Evolutionary conservation across 2,329 filamentous ascomycete genomes (phyloP).

Genomic region (Ophiostoma populinum): DNA sequence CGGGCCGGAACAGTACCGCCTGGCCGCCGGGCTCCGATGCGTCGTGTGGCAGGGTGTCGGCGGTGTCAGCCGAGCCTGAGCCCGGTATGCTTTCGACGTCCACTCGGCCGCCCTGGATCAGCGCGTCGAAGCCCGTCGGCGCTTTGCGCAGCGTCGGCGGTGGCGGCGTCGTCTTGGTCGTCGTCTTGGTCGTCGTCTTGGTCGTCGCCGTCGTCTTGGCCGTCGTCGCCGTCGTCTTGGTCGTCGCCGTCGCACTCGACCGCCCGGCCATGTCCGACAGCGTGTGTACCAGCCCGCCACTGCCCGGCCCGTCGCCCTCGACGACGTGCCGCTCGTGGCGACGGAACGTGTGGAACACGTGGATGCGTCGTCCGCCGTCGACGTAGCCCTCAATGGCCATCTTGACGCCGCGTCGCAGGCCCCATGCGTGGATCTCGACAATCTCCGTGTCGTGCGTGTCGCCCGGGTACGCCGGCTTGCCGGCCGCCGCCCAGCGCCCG

Average conservation of each 20-base stretch:
- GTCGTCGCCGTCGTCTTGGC: too few species aligned
- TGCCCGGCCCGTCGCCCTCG: slow-evolving; percentile 34
- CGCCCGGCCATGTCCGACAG: slow-evolving; percentile 32
- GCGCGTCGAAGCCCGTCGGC: background rate
- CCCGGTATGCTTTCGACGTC: background rate
- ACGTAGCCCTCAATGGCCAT: slow-evolving; percentile 69
- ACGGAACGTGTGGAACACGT: slow-evolving; percentile 64
- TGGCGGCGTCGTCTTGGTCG: background rate
- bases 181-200: background rate
- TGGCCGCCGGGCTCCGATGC: slow-evolving; percentile 2
- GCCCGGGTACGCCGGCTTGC: slow-evolving; percentile 36
- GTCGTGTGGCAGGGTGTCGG: too few species aligned
- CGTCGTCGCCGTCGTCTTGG: background rate
- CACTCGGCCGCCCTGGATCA: background rate
- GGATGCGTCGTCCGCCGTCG: slow-evolving; percentile 79
- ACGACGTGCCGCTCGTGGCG: slow-evolving; percentile 55
- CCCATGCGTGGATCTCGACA: slow-evolving; percentile 80
- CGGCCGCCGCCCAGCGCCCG: slow-evolving; percentile 55
- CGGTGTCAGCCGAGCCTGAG: too few species aligned
- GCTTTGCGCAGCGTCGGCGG: too few species aligned
- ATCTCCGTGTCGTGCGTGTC: slow-evolving; percentile 67
- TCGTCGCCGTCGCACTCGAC: background rate
- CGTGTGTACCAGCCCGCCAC: slow-evolving; percentile 31
- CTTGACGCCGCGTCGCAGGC: slow-evolving; percentile 72
- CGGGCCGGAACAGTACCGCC: slow-evolving; percentile 62